These are phyloP conservation scores for Aspergillus fumigatus DNA, from an alignment of 2,329 filamentous ascomycete genomes.

Conservation along the genomic window DNA sequence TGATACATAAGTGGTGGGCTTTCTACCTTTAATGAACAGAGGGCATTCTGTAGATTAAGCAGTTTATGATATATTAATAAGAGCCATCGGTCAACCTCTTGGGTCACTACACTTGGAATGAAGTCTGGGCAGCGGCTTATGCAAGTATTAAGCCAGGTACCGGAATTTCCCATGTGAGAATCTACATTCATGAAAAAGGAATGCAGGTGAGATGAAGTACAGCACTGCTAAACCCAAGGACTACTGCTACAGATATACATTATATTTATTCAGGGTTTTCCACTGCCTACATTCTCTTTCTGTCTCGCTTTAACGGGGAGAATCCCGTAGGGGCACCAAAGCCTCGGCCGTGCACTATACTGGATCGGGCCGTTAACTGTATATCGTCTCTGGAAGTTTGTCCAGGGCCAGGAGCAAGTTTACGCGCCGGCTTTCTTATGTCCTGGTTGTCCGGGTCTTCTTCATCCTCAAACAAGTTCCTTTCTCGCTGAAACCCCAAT, in stretches of 20 bases:
- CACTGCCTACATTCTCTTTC: constrained; percentile 36
- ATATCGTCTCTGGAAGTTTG: constrained; percentile 8
- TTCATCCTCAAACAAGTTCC: constrained; percentile 67
- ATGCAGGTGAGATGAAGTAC: background rate
- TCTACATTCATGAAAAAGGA: background rate
- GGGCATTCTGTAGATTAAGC: background rate
- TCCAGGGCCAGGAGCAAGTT: constrained; percentile 19
- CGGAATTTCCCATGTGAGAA: background rate
- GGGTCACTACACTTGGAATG: too few relatives aligned
- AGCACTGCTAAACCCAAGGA: background rate
- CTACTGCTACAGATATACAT: background rate
- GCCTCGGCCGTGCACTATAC: constrained; percentile 19
- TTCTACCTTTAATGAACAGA: background rate
- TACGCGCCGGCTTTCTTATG: constrained; percentile 23
- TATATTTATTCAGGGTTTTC: background rate
- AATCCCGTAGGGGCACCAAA: constrained; percentile 54
- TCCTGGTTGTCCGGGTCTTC: constrained; percentile 46
- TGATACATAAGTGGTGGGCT: background rate
- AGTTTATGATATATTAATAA: background rate
- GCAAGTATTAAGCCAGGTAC: background rate
- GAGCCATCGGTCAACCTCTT: background rate
- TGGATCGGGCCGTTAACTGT: constrained; percentile 1
- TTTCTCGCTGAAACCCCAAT: constrained; percentile 56
- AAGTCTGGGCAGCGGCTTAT: background rate
- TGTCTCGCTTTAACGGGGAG: constrained; percentile 69